These are phyloP conservation scores for Seiridium unicorne DNA, from an alignment of 2,329 filamentous ascomycete genomes.

Conservation along the genomic window DNA sequence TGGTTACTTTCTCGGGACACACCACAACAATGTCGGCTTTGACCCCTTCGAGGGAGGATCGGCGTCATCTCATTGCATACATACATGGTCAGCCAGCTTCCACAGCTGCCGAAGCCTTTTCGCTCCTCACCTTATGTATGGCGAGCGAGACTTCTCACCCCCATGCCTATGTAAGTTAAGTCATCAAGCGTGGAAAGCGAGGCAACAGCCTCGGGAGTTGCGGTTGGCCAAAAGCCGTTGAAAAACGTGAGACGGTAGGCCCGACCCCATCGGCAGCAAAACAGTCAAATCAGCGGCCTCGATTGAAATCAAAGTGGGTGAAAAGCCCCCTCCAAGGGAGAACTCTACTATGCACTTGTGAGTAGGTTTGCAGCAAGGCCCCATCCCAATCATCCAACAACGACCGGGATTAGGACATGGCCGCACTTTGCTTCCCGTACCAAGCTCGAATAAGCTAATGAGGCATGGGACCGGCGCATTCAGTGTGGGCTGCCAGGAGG, in stretches of 20 bases:
- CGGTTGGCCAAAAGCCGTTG: background rate
- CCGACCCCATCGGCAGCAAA: background rate
- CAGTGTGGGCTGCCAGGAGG: background rate
- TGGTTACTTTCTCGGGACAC: slow-evolving; percentile 5
- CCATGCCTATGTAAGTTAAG: no score
- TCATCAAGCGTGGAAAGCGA: no score
- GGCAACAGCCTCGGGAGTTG: background rate
- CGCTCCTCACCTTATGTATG: no score
- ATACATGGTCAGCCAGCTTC: background rate
- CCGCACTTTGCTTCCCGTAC: background rate
- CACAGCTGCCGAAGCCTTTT: background rate
- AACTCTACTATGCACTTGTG: no score
- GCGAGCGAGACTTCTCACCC: no score
- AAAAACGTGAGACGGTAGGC: background rate
- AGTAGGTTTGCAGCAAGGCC: no score
- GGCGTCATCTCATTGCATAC: background rate
- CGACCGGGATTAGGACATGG: background rate
- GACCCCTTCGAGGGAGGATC: background rate
- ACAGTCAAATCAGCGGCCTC: background rate
- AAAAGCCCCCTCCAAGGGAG: background rate
- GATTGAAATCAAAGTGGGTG: background rate
- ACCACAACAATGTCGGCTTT: background rate
- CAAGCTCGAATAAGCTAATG: slow-evolving; percentile 1
- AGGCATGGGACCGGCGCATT: background rate
- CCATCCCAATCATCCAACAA: background rate